Conservation (phyloP, 768 basidiomycete genomes). For the Pleurotus tuber-regium region DNA sequence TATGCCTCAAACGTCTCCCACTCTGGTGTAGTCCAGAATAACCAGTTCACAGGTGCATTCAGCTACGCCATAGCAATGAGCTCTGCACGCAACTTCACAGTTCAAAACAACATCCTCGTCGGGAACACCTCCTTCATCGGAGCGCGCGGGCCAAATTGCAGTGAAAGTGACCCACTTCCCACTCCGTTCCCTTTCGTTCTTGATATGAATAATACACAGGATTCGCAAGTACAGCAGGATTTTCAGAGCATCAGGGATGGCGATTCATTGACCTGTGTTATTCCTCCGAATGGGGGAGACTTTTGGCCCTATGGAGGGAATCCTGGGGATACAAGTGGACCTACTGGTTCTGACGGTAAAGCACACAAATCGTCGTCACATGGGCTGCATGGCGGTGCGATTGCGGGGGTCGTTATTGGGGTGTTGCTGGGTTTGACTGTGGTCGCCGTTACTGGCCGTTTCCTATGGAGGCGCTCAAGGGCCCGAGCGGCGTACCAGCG, state of each 20-base stretch:
- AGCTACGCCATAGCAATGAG: conserved; percentile 70
- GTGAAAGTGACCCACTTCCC: conserved; percentile 44
- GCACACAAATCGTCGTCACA: conserved; percentile 13
- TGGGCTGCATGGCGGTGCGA: conserved; percentile 31
- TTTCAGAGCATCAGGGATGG: conserved; percentile 53
- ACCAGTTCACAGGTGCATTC: conserved; percentile 65
- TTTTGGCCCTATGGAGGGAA: conserved; percentile 71
- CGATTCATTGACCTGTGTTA: conserved; percentile 61
- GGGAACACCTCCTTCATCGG: conserved; percentile 80
- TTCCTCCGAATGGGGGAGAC: conserved; percentile 64
- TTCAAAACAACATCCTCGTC: conserved; percentile 56
- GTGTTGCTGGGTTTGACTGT: conserved; percentile 44
- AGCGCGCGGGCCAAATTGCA: conserved; percentile 64
- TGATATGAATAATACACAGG: conserved; percentile 38
- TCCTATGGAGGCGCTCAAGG: conserved; percentile 36
- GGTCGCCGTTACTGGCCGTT: conserved; percentile 39
- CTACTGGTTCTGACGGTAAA: neutral
- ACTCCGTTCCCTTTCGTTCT: conserved; percentile 58
- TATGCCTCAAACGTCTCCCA: conserved; percentile 52
- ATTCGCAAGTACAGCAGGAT: conserved; percentile 46
- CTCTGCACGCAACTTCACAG: conserved; percentile 63
- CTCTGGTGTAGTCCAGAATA: conserved; percentile 52
- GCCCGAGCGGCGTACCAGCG: neutral
- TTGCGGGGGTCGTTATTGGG: conserved; percentile 50
- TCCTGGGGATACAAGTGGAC: conserved; percentile 25